Base-by-base conservation (phyloP, 306 rosid genomes). In the Glycine soja region DNA sequence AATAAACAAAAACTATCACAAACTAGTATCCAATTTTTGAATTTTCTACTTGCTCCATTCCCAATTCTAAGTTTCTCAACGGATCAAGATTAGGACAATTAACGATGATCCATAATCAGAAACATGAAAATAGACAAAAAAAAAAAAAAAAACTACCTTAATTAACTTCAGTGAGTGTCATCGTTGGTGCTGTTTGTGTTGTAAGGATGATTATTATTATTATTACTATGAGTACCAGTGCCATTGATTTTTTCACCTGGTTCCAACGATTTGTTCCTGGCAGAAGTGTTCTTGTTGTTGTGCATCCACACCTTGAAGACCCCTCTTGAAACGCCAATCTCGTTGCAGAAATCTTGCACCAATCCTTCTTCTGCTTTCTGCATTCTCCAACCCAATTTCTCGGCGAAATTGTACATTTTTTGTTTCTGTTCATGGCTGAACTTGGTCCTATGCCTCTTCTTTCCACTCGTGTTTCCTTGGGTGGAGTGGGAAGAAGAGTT, bases 281-380 rank as follows among this genome's bases (percentile, higher is more conserved):
- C 50, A n/a, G 58, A 24, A 24, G 30, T 72, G 87, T 88, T 85
- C 89, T 93, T 93, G 84, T 93, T 90, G 79, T 91, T 93, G 84
- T 91, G 97, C 97, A 93, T 93, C 97, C 97, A 93, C 58, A 91
- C 92, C 87, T 86, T 93, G 76, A 91, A 87, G 1, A 90, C 94
- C 68, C 84, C 82, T 76, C 83, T 88, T 0, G 89, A 69, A 10
- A 91, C 87, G 8, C 97, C 97, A 54, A 90, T 15, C 72, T 85
- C 86, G 3, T 72, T 66, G 71, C 97, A 91, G 34, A 93, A 93
- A 0, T 90, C 87, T 56, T 88, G 83, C 24, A 91, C 87, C 63
- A 84, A 47, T 2, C 46, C 76, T n/a, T 87, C 94, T 1, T 87
- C 90, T 32, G 81, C 80, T 73, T 79, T 90, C 30, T 79, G 86